Evolutionary conservation across 176 grass and related monocot species (phyloP), one percentile per base, ranked within the genome.

Genomic region (Oryza punctata): DNA sequence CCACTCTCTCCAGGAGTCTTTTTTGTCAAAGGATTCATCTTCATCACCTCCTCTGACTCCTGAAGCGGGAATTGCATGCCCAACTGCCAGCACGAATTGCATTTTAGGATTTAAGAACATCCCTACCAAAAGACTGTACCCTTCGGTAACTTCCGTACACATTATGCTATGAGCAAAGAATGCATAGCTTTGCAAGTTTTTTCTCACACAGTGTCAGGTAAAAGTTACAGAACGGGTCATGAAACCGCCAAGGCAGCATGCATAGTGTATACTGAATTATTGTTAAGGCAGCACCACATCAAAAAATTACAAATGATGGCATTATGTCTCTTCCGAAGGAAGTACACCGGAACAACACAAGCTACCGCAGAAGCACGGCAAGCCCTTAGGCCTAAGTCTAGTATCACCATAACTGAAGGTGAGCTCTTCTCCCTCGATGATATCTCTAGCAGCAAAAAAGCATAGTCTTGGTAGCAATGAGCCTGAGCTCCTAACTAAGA

Each of bases 391-490:
- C 52, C 67, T 84, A 78, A 79, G 35, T 69, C 16, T 87, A 50
- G 75, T 75, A 77, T 78, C 82, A 15, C 95, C 95, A 24, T 95
- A 98, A 69, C 92, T 88, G 59, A 98, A 98, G 57, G 85, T 68
- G 28, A 98, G 84, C 77, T 98, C 96, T 76, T 95, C 85, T 33
- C 81, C 85, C 67, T 91, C 92, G 27, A 45, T 49, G 41, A 93
- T 87, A 88, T 95, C 91, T 57, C 26, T 73, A 15, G 75, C 73
- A 70, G 92, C 72, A 77, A 93, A 98, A 83, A 95, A 90, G 85
- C 89, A 98, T 49, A 98, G 92, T 66, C 96, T 90, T 67, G 93
- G 96, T 76, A 98, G 87, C 78, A 95, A 82, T 5, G 89, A 91
- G 6, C 89, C 87, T 0, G 91, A 82, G 84, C 46, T 88, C 72